A percentile compares a stretch with the other conserved stretches of the same genome.
Conservation (phyloP, 163 green algal species). For the Scenedesmus sp. region DNA sequence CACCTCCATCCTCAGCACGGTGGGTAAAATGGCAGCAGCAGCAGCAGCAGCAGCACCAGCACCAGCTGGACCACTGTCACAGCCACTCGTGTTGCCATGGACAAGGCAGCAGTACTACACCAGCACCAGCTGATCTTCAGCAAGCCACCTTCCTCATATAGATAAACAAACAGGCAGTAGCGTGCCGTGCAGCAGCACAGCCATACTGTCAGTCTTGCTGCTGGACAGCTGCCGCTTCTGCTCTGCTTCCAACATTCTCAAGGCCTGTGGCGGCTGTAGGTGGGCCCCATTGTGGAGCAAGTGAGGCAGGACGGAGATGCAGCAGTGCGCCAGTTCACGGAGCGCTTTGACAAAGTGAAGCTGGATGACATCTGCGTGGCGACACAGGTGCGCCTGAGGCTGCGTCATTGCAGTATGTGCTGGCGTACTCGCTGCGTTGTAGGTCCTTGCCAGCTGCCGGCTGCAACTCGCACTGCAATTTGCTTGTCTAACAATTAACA, state of each 20-base stretch:
- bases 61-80: not conserved
- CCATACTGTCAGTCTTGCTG: not conserved
- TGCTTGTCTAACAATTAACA: not conserved
- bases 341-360: conserved; percentile 93
- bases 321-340: conserved; percentile 92
- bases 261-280: conserved; percentile 68
- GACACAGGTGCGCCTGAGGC: conserved; percentile 61
- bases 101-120: not conserved
- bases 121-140: not conserved
- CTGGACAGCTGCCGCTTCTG: not conserved
- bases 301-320: conserved; percentile 90
- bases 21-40: conserved; percentile 48
- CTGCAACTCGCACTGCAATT: no score
- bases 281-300: conserved; percentile 93
- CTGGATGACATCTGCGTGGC: conserved; percentile 79
- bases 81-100: not conserved
- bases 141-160: not conserved
- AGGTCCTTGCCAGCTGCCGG: no score
- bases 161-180: no score
- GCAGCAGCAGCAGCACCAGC: not conserved
- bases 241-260: not conserved
- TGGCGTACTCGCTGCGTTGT: not conserved
- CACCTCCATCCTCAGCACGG: conserved; percentile 79
- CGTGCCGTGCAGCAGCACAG: not conserved
- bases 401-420: not conserved